These are phyloP conservation scores for Hypseocharis bilobata DNA, from an alignment of 441 rosid species.

Conservation along the genomic window DNA sequence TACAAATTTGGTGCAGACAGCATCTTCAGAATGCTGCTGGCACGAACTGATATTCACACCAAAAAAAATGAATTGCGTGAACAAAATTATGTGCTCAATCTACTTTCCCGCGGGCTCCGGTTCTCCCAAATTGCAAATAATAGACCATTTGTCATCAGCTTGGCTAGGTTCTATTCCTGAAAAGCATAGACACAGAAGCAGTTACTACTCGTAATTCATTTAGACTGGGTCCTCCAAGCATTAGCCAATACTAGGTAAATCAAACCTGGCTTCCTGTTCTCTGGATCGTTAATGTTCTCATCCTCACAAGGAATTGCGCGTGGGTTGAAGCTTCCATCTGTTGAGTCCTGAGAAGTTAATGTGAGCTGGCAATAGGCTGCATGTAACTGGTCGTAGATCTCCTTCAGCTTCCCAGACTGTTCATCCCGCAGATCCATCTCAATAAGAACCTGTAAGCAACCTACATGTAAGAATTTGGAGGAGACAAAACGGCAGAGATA, in stretches of 20 bases:
- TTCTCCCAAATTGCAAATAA: slow-evolving; percentile 20
- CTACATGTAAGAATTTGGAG: slow-evolving; percentile 18
- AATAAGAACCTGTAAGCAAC: slow-evolving; percentile 47
- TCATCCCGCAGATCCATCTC: slow-evolving; percentile 79
- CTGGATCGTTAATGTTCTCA: slow-evolving; percentile 20
- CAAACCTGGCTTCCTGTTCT: slow-evolving; percentile 38
- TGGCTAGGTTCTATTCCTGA: slow-evolving; percentile 37
- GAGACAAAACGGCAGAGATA: background rate
- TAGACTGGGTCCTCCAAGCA: background rate
- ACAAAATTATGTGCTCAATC: slow-evolving; percentile 1
- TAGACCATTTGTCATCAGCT: slow-evolving; percentile 26
- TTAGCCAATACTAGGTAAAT: background rate
- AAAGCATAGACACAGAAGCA: slow-evolving; percentile 15
- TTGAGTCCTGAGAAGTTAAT: slow-evolving; percentile 19
- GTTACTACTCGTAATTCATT: slow-evolving; percentile 11
- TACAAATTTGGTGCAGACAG: no score
- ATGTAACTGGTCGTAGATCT: slow-evolving; percentile 37
- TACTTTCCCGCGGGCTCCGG: slow-evolving; percentile 9
- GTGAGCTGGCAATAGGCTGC: slow-evolving; percentile 64
- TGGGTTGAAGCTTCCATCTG: slow-evolving; percentile 14
- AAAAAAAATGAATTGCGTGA: background rate
- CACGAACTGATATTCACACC: background rate
- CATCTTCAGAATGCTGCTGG: no score
- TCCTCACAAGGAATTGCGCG: slow-evolving; percentile 4
- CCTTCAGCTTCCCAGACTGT: slow-evolving; percentile 44